Evolutionary conservation across 768 basidiomycete species (phyloP).

Genomic region (Filobasidium wieringae): DNA sequence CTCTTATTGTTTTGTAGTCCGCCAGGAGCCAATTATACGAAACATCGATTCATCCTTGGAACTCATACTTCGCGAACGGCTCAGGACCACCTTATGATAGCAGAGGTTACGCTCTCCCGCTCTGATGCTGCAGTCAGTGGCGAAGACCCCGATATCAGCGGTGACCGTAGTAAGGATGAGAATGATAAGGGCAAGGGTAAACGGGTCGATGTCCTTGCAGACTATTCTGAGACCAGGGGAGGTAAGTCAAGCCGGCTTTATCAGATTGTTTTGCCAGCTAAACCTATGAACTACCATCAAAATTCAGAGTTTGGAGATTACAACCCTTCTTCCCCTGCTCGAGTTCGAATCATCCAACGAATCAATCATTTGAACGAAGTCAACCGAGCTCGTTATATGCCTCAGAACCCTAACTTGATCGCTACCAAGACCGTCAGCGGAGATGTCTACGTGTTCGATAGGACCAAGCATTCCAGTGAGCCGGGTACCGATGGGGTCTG

Average conservation of each 20-base stretch:
- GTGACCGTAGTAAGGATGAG: constrained; percentile 24
- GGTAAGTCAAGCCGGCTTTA: constrained; percentile 32
- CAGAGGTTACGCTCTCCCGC: constrained; percentile 82
- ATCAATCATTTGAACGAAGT: constrained; percentile 95
- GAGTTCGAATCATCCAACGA: constrained; percentile 78
- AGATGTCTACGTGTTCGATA: constrained; percentile 86
- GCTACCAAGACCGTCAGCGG: constrained; percentile 87
- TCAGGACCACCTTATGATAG: constrained; percentile 91
- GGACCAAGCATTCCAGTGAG: constrained; percentile 91
- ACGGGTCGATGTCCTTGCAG: constrained; percentile 60
- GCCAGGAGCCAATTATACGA: constrained; percentile 81
- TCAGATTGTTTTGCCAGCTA: neutral
- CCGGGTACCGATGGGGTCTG: constrained; percentile 73
- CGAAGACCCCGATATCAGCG: neutral
- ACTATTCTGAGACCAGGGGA: constrained; percentile 84
- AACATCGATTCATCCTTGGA: constrained; percentile 85
- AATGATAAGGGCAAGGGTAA: constrained; percentile 47
- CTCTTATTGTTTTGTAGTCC: constrained; percentile 43
- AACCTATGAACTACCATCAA: neutral
- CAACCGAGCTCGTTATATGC: constrained; percentile 97
- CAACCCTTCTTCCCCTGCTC: constrained; percentile 67
- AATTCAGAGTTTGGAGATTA: constrained; percentile 74
- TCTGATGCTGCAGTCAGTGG: constrained; percentile 44
- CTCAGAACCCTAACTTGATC: constrained; percentile 92
- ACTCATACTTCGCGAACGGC: constrained; percentile 94